These are phyloP conservation scores for Linaria vulgaris DNA, from an alignment of 257 asterid genomes.

Conservation along the genomic window DNA sequence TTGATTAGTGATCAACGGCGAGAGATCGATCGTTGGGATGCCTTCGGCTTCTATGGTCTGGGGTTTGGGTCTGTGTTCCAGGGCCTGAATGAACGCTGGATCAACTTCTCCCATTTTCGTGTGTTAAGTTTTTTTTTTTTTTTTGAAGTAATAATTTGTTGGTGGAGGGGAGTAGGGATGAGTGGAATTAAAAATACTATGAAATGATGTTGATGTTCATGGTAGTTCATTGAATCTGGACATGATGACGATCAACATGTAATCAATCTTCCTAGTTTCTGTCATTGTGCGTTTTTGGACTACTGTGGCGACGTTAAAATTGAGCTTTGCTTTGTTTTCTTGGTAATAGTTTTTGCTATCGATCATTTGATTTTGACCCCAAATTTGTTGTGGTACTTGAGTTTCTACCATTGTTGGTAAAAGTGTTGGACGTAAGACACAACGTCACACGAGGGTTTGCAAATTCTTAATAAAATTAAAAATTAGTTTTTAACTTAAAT, in stretches of 20 bases:
- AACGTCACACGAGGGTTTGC: no score
- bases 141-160: no score
- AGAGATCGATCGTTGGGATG: constrained; percentile 51
- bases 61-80: constrained; percentile 51
- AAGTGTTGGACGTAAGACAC: no score
- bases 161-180: neutral
- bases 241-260: constrained; percentile 4
- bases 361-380: no score
- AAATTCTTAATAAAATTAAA: no score
- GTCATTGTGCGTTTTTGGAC: neutral
- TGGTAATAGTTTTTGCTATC: no score
- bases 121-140: neutral
- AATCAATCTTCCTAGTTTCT: no score
- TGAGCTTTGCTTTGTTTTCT: no score
- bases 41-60: constrained; percentile 31
- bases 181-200: neutral
- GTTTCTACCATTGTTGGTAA: no score
- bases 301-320: neutral
- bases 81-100: constrained; percentile 51
- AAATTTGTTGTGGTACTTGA: no score
- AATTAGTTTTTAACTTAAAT: no score
- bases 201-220: neutral
- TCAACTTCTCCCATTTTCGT: constrained; percentile 59
- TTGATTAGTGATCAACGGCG: constrained; percentile 25
- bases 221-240: constrained; percentile 40